Evolutionary conservation across 1,284 basidiomycete genomes (phyloP).

Genomic region (Cystodermella granulosa): DNA sequence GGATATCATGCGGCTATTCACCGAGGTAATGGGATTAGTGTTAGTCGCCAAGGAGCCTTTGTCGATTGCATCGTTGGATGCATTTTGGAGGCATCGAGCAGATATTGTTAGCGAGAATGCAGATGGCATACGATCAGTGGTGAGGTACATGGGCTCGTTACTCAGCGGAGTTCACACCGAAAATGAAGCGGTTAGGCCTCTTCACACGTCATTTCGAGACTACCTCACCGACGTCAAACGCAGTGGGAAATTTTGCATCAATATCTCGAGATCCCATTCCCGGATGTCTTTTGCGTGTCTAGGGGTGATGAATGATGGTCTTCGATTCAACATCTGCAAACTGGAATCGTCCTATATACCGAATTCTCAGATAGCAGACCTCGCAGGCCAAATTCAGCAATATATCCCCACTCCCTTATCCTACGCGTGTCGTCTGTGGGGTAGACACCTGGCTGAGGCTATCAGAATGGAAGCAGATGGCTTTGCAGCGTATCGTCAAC

Average conservation of each 20-base stretch:
- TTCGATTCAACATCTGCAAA: constrained; percentile 32
- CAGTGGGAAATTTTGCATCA: constrained; percentile 2
- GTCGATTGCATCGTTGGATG: neutral
- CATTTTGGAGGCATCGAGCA: neutral
- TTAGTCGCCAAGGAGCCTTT: constrained; percentile 6
- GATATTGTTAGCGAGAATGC: too few relatives aligned
- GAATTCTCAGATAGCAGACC: constrained; percentile 18
- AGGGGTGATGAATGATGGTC: too few relatives aligned
- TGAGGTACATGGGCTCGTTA: neutral
- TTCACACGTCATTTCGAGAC: constrained; percentile 10
- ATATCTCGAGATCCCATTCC: neutral
- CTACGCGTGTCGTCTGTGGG: constrained; percentile 26
- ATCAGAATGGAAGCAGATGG: neutral
- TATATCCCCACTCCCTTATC: constrained; percentile 17
- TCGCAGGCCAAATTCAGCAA: constrained; percentile 10
- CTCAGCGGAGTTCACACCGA: constrained; percentile 1
- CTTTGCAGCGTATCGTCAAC: constrained; percentile 4
- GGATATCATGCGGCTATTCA: neutral
- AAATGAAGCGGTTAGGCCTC: neutral
- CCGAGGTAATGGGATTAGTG: constrained; percentile 5
- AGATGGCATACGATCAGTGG: neutral
- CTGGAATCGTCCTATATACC: constrained; percentile 22
- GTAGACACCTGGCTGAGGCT: constrained; percentile 16
- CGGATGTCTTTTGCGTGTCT: too few relatives aligned
- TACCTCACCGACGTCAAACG: constrained; percentile 5